Percentiles rank a stretch among this genome's conserved stretches.
Evolutionary conservation across 345 rosid genomes (phyloP).

Genomic region (Dimocarpus longan): DNA sequence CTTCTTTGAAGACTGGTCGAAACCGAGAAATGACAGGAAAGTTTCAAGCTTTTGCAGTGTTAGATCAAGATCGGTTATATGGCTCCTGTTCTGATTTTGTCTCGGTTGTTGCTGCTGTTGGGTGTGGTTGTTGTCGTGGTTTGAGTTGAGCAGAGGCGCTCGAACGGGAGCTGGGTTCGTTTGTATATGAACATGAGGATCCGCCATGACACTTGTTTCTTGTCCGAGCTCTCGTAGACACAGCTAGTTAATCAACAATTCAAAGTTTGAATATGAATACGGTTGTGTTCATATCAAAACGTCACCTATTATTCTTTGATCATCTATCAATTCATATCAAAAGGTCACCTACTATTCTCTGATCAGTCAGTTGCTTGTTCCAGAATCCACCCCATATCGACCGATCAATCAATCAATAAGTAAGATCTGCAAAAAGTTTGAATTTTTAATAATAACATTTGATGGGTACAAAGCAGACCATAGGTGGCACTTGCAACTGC

Average conservation of each 20-base stretch:
- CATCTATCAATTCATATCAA: not conserved
- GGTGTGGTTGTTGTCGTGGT: conserved; percentile 24
- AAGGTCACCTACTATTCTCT: not conserved
- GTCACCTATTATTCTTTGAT: not conserved
- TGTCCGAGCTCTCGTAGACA: not conserved
- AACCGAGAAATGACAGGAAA: conserved; percentile 65
- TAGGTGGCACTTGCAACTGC: not conserved
- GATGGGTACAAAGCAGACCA: not conserved
- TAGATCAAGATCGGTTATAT: conserved; percentile 46
- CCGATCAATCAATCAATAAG: not conserved
- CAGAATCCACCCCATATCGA: not conserved
- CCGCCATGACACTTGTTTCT: conserved; percentile 32
- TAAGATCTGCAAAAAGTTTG: not conserved
- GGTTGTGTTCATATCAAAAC: not conserved
- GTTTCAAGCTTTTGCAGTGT: conserved; percentile 51
- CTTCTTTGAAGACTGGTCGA: conserved; percentile 54
- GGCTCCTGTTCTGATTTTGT: not conserved
- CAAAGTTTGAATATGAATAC: not conserved
- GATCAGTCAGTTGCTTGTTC: not conserved
- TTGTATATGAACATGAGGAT: conserved; percentile 25
- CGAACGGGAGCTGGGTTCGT: conserved; percentile 29
- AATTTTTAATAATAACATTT: not conserved
- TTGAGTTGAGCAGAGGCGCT: conserved; percentile 53
- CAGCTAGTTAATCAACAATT: not conserved
- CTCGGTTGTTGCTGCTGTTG: conserved; percentile 6